These are phyloP conservation scores for Suillus weaverae DNA, from an alignment of 768 basidiomycete species.

Conservation along the genomic window DNA sequence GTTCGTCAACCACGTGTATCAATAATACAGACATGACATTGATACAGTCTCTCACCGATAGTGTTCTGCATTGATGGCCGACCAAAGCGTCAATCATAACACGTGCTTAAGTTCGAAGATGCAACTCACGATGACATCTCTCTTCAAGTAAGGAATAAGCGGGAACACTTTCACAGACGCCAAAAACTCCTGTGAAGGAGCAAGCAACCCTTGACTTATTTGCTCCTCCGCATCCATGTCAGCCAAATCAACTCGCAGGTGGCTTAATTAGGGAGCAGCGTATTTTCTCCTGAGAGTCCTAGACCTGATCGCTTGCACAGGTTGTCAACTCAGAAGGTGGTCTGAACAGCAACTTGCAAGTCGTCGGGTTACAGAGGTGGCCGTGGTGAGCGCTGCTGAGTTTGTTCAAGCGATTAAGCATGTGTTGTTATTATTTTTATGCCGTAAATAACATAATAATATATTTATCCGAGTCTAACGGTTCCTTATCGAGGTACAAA, in stretches of 20 bases:
- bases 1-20: constrained; percentile 5
- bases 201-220: constrained; percentile 37
- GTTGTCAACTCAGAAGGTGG: background rate
- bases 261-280: constrained; percentile 7
- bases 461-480: background rate
- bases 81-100: constrained; percentile 24
- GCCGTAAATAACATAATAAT: constrained; percentile 1
- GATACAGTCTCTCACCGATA: constrained; percentile 24
- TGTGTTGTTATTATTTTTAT: background rate
- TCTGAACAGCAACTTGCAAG: background rate
- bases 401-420: background rate
- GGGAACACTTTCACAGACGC: constrained; percentile 76
- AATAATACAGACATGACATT: background rate
- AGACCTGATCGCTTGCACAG: background rate
- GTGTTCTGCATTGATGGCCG: constrained; percentile 19
- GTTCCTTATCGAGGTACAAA: constrained; percentile 24
- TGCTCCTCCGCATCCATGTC: constrained; percentile 38
- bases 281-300: background rate
- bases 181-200: constrained; percentile 57
- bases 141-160: constrained; percentile 71
- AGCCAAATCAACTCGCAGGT: background rate
- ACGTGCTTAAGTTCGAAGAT: constrained; percentile 15
- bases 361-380: background rate
- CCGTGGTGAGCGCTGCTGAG: background rate
- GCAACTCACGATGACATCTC: constrained; percentile 62